These are phyloP conservation scores for Forsythia viridissima DNA, from an alignment of 257 asterid species.

Conservation along the genomic window DNA sequence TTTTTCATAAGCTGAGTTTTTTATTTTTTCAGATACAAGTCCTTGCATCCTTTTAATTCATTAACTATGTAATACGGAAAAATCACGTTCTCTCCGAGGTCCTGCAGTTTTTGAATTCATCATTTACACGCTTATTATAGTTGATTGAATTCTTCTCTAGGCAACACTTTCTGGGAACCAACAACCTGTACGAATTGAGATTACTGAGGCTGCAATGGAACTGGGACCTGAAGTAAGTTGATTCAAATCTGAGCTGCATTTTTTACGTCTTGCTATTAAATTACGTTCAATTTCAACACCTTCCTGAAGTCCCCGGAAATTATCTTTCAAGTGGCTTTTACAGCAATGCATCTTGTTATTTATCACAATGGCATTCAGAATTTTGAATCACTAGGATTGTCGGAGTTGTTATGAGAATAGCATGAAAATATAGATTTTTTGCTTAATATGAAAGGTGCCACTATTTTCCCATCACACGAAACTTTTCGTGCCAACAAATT, in stretches of 20 bases:
- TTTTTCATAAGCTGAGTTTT: not conserved
- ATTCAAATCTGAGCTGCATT: not conserved
- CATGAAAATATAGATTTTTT: not conserved
- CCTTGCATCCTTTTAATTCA: not conserved
- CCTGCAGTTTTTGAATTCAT: not conserved
- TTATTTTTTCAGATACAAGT: not conserved
- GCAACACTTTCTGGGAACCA: slow-evolving; percentile 96
- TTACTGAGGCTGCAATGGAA: slow-evolving; percentile 97
- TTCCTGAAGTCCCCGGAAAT: not conserved
- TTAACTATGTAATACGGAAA: not conserved
- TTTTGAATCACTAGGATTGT: not conserved
- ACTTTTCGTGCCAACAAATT: not conserved
- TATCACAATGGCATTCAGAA: not conserved
- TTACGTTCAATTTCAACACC: not conserved
- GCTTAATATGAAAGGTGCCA: not conserved
- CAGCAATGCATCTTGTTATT: not conserved
- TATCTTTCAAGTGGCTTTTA: not conserved
- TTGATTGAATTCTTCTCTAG: slow-evolving; percentile 39
- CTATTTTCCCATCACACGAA: not conserved
- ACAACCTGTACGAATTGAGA: slow-evolving; percentile 90
- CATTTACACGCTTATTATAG: slow-evolving; percentile 1
- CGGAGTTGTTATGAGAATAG: not conserved
- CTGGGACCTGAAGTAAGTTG: slow-evolving; percentile 80
- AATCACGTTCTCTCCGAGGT: not conserved
- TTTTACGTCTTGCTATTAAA: not conserved